A percentile compares a stretch with the other conserved stretches of the same genome.
These are phyloP conservation scores for Suillus placidus DNA, from an alignment of 768 basidiomycete genomes.

Conservation along the genomic window DNA sequence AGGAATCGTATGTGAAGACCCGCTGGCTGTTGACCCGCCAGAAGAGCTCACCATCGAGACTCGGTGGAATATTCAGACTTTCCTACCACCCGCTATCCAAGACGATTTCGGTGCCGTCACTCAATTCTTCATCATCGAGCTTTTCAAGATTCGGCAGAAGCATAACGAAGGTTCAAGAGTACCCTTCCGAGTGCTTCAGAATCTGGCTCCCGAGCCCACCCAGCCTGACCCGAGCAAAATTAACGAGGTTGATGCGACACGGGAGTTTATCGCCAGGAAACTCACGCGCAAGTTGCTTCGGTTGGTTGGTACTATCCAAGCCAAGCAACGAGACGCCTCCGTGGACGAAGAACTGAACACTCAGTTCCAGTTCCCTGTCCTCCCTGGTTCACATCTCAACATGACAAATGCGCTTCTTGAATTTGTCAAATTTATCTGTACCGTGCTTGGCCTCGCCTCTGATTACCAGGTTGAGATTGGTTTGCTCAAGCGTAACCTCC, in stretches of 20 bases:
- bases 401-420: slow-evolving; percentile 84
- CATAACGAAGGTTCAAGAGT: slow-evolving; percentile 59
- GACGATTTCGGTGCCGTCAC: slow-evolving; percentile 71
- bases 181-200: slow-evolving; percentile 75
- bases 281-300: slow-evolving; percentile 83
- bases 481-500: slow-evolving; percentile 82
- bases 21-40: slow-evolving; percentile 66
- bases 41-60: slow-evolving; percentile 75
- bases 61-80: slow-evolving; percentile 90
- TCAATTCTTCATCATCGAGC: slow-evolving; percentile 82
- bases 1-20: slow-evolving; percentile 84
- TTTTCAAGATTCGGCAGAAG: slow-evolving; percentile 75
- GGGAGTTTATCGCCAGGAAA: slow-evolving; percentile 76
- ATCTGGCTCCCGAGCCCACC: slow-evolving; percentile 60
- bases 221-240: slow-evolving; percentile 69
- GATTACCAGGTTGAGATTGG: slow-evolving; percentile 89
- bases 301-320: slow-evolving; percentile 62
- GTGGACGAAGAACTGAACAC: slow-evolving; percentile 54
- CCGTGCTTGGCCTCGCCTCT: slow-evolving; percentile 74
- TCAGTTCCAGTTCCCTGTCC: slow-evolving; percentile 78
- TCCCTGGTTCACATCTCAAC: slow-evolving; percentile 84
- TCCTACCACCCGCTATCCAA: slow-evolving; percentile 85
- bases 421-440: slow-evolving; percentile 85
- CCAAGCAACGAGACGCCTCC: slow-evolving; percentile 60
- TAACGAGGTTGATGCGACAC: slow-evolving; percentile 67